A percentile compares a stretch with the other conserved stretches of the same genome.
phyloP scores from a whole-genome alignment of 495 filamentous ascomycete species.

The Xanthoparmelia taractica region DNA sequence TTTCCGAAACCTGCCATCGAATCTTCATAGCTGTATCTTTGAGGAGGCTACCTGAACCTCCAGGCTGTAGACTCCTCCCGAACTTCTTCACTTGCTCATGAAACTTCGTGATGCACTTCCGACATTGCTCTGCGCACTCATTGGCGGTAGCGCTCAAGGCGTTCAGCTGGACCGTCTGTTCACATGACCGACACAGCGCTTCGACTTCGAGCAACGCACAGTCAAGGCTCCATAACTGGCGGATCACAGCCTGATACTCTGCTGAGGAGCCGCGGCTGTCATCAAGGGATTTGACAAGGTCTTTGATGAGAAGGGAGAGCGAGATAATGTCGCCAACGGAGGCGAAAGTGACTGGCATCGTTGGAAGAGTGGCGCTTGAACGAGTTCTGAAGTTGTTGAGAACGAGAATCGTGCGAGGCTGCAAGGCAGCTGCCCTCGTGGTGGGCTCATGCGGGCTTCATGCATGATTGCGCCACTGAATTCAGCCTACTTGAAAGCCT shows the following conservation, averaged over 20 bases:
- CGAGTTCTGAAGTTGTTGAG: neutral
- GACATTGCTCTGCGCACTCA: constrained; percentile 14
- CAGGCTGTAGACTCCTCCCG: constrained; percentile 3
- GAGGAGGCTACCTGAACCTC: constrained; percentile 12
- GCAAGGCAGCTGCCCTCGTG: neutral
- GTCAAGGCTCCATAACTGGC: constrained; percentile 29
- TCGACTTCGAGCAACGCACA: constrained; percentile 27
- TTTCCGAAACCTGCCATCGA: constrained; percentile 5
- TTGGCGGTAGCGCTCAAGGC: constrained; percentile 17
- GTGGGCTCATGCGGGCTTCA: neutral
- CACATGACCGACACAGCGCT: constrained; percentile 13
- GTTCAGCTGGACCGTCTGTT: constrained; percentile 12
- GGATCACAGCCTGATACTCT: constrained; percentile 27
- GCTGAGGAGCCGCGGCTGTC: constrained; percentile 25
- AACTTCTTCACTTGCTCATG: constrained; percentile 11
- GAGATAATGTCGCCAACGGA: constrained; percentile 34
- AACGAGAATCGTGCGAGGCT: neutral
- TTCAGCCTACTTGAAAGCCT: too few species aligned
- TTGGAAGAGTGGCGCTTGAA: neutral
- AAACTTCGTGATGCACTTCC: constrained; percentile 12
- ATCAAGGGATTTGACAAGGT: constrained; percentile 28
- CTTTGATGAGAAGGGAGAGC: constrained; percentile 29
- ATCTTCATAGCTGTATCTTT: constrained; percentile 21
- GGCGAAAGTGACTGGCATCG: constrained; percentile 30
- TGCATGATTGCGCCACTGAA: neutral